Evolutionary conservation across 2,329 filamentous ascomycete genomes (phyloP).

Genomic region (Colletotrichum sp.): DNA sequence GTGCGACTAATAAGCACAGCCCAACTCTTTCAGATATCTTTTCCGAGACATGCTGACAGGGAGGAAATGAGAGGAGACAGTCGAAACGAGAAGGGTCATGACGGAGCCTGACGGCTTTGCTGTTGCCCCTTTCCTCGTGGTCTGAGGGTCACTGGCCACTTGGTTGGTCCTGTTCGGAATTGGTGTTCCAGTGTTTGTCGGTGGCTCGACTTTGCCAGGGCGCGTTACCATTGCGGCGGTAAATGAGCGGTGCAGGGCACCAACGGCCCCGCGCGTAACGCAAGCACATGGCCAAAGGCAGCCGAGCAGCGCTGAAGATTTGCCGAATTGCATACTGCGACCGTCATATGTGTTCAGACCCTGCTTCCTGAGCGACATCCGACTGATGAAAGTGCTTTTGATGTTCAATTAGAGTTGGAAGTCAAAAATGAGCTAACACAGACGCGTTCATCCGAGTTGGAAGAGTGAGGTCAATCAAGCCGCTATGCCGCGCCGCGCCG

Average conservation of each 20-base stretch:
- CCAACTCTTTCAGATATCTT: background rate
- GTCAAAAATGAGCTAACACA: slow-evolving; percentile 1
- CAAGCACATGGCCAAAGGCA: background rate
- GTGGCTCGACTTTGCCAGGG: background rate
- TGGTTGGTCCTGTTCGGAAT: background rate
- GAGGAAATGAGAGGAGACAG: slow-evolving; percentile 2
- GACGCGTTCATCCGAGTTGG: background rate
- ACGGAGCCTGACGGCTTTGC: background rate
- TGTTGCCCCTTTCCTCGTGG: slow-evolving; percentile 16
- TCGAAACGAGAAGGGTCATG: background rate
- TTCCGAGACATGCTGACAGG: slow-evolving; percentile 1
- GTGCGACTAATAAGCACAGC: background rate
- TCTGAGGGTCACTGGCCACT: background rate
- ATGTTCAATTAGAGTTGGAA: slow-evolving; percentile 20
- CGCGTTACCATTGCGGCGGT: slow-evolving; percentile 14
- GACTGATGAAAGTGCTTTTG: background rate
- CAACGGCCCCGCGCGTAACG: background rate
- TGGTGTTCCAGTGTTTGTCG: background rate
- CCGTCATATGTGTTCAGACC: background rate
- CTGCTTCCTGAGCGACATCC: background rate
- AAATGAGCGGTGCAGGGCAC: slow-evolving; percentile 12
- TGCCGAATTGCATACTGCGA: background rate
- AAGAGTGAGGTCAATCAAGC: background rate
- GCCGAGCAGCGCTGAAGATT: background rate
- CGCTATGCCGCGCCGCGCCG: background rate